These are phyloP conservation scores for Vicia villosa DNA, from an alignment of 306 rosid species.

Conservation along the genomic window DNA sequence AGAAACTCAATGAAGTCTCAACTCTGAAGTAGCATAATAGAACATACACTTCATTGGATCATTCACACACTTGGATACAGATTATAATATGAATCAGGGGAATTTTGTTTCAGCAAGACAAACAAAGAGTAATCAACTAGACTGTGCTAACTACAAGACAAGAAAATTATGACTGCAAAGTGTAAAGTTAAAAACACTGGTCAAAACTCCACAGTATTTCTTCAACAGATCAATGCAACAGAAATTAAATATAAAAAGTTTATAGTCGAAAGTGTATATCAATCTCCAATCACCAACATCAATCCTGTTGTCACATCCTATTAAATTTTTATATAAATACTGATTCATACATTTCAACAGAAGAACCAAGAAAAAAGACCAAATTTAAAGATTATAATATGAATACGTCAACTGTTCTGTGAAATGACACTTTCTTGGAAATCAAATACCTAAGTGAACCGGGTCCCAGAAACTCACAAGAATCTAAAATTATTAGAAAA, in stretches of 20 bases:
- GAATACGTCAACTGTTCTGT: slow-evolving; percentile 7
- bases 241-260: slow-evolving; percentile 3
- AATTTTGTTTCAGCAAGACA: slow-evolving; percentile 23
- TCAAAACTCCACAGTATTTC: slow-evolving; percentile 10
- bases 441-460: background rate
- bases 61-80: slow-evolving; percentile 2
- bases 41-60: slow-evolving; percentile 14
- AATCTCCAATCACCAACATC: slow-evolving; percentile 13
- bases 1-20: slow-evolving; percentile 18
- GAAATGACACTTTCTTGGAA: background rate
- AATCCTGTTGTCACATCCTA: slow-evolving; percentile 13
- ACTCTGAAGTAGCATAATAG: background rate
- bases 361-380: slow-evolving; percentile 20
- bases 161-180: slow-evolving; percentile 8
- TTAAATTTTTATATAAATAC: slow-evolving; percentile 1
- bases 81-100: slow-evolving; percentile 6
- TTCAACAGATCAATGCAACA: slow-evolving; percentile 14
- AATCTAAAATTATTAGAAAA: slow-evolving; percentile 3
- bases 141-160: slow-evolving; percentile 17
- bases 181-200: background rate
- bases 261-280: background rate
- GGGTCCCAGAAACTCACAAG: background rate
- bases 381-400: slow-evolving; percentile 9
- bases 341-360: background rate
- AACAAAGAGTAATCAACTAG: slow-evolving; percentile 19